These are phyloP conservation scores for Zanthoxylum bungeanum DNA, from an alignment of 345 rosid genomes.

Conservation along the genomic window DNA sequence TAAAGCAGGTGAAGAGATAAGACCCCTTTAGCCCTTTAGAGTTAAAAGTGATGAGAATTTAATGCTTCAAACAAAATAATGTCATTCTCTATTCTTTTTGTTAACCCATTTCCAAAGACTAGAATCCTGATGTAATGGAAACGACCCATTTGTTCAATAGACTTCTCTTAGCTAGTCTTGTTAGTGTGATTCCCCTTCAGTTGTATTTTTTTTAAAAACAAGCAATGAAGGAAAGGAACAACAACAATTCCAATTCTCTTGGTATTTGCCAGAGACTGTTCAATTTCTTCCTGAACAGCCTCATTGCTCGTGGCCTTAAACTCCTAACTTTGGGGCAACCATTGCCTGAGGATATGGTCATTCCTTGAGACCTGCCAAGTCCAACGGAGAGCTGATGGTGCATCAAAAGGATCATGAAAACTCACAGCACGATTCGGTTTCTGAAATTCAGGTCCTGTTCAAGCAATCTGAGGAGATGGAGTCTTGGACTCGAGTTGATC, in stretches of 20 bases:
- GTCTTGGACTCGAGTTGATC: too few relatives aligned
- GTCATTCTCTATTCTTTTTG: neutral
- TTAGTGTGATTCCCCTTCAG: neutral
- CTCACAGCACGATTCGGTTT: neutral
- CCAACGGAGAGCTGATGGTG: neutral
- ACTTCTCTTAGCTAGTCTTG: neutral
- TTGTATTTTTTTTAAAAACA: too few relatives aligned
- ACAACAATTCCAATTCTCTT: neutral
- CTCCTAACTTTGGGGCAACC: conserved; percentile 15
- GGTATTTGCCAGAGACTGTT: conserved; percentile 34
- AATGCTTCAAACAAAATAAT: neutral
- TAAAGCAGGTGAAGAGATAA: neutral
- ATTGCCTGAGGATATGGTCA: neutral
- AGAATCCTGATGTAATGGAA: conserved; percentile 2
- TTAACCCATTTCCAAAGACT: conserved; percentile 5
- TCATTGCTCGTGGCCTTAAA: conserved; percentile 15
- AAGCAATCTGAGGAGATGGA: conserved; percentile 23
- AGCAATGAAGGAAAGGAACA: conserved; percentile 10
- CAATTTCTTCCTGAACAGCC: conserved; percentile 18
- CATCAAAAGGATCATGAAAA: neutral
- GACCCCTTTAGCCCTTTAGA: neutral
- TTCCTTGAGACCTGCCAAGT: neutral
- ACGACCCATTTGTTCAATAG: neutral
- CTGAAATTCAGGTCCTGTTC: conserved; percentile 21
- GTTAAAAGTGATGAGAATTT: neutral